Evolutionary conservation across 345 rosid genomes (phyloP).

Genomic region (Corchorus capsularis): DNA sequence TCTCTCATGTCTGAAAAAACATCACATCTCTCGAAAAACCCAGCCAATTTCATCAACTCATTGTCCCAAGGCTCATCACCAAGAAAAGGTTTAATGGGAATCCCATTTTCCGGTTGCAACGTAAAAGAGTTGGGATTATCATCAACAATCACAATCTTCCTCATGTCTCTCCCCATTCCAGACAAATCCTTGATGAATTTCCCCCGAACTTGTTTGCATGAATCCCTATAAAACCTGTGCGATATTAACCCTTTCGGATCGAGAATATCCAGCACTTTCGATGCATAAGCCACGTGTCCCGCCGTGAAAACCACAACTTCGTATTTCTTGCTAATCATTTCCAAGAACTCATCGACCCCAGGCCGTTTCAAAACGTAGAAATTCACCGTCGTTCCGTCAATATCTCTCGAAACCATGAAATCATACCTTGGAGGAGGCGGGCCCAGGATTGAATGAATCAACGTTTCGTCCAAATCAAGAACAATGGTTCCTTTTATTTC

Average conservation of each 20-base stretch:
- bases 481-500: slow-evolving; percentile 57
- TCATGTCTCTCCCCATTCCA: slow-evolving; percentile 60
- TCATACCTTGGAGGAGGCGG: slow-evolving; percentile 61
- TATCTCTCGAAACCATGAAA: slow-evolving; percentile 64
- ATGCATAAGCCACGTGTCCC: slow-evolving; percentile 73
- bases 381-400: slow-evolving; percentile 57
- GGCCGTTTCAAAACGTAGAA: slow-evolving; percentile 88
- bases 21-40: slow-evolving; percentile 58
- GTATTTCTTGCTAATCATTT: slow-evolving; percentile 46
- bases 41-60: slow-evolving; percentile 54
- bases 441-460: slow-evolving; percentile 69
- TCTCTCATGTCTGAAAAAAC: slow-evolving; percentile 67
- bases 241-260: slow-evolving; percentile 60
- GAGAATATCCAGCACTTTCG: slow-evolving; percentile 64
- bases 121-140: slow-evolving; percentile 72
- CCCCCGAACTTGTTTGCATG: slow-evolving; percentile 68
- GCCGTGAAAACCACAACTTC: slow-evolving; percentile 89
- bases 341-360: slow-evolving; percentile 73
- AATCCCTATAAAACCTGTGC: slow-evolving; percentile 68
- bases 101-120: slow-evolving; percentile 79
- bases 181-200: slow-evolving; percentile 76
- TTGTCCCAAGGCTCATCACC: slow-evolving; percentile 49
- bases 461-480: slow-evolving; percentile 89
- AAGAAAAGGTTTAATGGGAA: slow-evolving; percentile 67
- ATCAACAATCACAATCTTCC: slow-evolving; percentile 68